Base-by-base conservation (phyloP, 371 early-diverging fungal species). In the Mortierella sp. region DNA sequence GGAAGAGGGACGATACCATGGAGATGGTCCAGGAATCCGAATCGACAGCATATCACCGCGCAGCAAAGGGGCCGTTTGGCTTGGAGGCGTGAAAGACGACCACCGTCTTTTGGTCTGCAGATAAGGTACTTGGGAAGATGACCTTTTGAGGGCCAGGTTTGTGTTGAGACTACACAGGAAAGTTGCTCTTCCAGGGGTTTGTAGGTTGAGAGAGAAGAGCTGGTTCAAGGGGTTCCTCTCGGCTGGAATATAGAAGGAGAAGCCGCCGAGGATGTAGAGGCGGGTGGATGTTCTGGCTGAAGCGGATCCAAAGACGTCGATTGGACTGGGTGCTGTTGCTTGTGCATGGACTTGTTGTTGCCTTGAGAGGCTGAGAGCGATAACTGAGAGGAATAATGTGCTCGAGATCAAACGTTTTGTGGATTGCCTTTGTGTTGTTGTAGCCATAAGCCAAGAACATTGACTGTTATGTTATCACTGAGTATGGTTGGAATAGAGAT, bases 41-140 rank as follows among this genome's bases (percentile, higher is more conserved):
- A 16, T n/a, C 55, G 11, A 80, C 54, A 7, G 63, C 63, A 75
- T 81, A 84, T 14, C 57, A 52, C 9, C 48, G 54, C 8, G 55
- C 55, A 13, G 79, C 76, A 68, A 76, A 76, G 11, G 63, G 55
- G 24, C 55, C n/a, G n/a, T n/a, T 48, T 34, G 70, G 13, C 10
- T 44, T 31, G 16, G 72, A 68, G 0, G 71, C 70, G 31, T 81
- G 79, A 34, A 84, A 81, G 45, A 75, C 68, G 16, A 79, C 71
- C 79, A 84, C 76, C 14, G 81, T 74, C 77, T 71, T 78, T 73
- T 79, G 74, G 47, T 84, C 85, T 7, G 63, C 73, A n/a, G 85
- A 81, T 13, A 78, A 81, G 2, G 65, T 74, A 8, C 77, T 70
- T 21, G 81, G 85, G 55, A 78, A 84, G n/a, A 84, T 38, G 42